A percentile compares a stretch with the other conserved stretches of the same genome.
These are phyloP conservation scores for Volvox carteri DNA, from an alignment of 163 green algal species.

Conservation along the genomic window DNA sequence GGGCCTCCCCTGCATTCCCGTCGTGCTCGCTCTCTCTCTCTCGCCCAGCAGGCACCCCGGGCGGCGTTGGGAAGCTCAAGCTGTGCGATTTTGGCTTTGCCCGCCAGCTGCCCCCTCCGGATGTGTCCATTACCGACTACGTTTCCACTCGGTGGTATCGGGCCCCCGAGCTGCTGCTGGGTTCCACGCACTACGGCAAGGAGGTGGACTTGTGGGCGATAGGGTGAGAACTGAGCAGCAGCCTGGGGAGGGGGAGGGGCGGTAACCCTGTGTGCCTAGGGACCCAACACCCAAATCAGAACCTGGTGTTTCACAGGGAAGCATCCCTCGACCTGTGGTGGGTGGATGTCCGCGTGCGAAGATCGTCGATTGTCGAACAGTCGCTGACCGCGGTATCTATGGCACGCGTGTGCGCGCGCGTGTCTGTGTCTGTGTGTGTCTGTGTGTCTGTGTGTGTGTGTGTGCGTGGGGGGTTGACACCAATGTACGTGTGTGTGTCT, in stretches of 20 bases:
- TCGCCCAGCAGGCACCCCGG: constrained; percentile 37
- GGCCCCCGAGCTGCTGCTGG: constrained; percentile 89
- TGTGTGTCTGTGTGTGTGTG: no score
- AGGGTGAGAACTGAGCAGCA: constrained; percentile 78
- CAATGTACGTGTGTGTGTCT: no score
- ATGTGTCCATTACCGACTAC: constrained; percentile 87
- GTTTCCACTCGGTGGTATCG: constrained; percentile 93
- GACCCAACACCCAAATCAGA: no score
- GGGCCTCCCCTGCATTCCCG: neutral
- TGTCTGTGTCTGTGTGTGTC: no score
- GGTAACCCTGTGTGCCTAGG: no score
- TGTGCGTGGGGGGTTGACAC: no score
- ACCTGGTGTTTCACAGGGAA: no score
- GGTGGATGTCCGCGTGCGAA: no score
- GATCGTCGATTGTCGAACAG: no score
- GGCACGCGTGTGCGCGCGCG: no score
- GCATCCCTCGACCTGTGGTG: no score
- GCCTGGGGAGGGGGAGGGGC: neutral
- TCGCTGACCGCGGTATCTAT: no score
- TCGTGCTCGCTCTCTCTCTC: neutral
- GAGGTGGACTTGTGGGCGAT: constrained; percentile 93
- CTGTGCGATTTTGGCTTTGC: constrained; percentile 96
- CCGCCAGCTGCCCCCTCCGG: constrained; percentile 70
- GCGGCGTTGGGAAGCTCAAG: constrained; percentile 81
- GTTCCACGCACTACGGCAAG: constrained; percentile 81